Conservation (phyloP, 495 filamentous ascomycete species). For the Staphylotrichum longicolle region DNA sequence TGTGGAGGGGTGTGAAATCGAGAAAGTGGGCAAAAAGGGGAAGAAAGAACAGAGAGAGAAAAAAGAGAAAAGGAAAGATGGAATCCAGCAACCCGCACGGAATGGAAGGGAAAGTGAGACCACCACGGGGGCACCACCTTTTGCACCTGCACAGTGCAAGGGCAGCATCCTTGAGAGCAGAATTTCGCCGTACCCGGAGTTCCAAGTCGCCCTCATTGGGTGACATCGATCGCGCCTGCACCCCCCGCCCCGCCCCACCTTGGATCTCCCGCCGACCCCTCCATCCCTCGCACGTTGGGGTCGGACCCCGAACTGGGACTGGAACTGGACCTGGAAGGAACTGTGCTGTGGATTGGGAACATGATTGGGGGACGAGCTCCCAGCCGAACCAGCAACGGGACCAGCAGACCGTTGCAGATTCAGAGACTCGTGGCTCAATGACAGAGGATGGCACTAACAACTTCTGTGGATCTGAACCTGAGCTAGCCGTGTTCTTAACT, state of each 20-base stretch:
- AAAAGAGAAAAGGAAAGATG: too few species aligned
- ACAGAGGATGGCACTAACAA: background rate
- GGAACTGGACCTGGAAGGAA: too few species aligned
- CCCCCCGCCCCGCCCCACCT: conserved; percentile 8
- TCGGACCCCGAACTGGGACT: conserved; percentile 1
- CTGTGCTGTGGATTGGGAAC: too few species aligned
- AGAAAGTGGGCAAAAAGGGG: background rate
- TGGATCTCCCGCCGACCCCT: background rate
- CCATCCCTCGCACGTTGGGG: background rate
- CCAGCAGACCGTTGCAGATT: background rate
- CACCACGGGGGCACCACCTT: conserved; percentile 19
- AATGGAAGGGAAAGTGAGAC: conserved; percentile 9
- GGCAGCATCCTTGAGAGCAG: conserved; percentile 3
- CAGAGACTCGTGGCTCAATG: conserved; percentile 4
- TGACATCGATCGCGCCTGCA: conserved; percentile 1
- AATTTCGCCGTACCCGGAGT: conserved; percentile 22
- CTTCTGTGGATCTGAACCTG: too few species aligned
- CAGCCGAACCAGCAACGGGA: background rate
- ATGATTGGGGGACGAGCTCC: background rate
- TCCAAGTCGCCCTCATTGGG: conserved; percentile 20
- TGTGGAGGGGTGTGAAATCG: background rate
- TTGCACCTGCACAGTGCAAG: conserved; percentile 18
- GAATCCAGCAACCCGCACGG: background rate
- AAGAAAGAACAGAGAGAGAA: conserved; percentile 1
- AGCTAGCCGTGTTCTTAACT: too few species aligned